Percentiles rank a stretch among this genome's conserved stretches.
These are phyloP conservation scores for Crucihimalaya himalaica DNA, from an alignment of 345 rosid species.

Conservation along the genomic window DNA sequence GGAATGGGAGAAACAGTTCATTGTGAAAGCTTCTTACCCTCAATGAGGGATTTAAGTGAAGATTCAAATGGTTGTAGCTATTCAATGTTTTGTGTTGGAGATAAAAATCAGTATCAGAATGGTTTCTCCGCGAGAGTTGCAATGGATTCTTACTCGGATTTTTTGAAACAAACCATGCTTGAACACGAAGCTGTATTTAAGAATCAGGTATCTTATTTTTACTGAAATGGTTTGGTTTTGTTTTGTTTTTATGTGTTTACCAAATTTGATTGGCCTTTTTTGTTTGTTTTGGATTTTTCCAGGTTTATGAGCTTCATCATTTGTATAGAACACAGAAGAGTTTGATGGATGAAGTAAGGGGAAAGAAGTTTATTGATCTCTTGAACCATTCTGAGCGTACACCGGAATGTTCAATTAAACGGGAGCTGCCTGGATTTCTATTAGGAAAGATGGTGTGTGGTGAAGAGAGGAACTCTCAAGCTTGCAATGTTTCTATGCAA, in stretches of 20 bases:
- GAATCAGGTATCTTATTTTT: conserved; percentile 47
- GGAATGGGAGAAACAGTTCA: conserved; percentile 85
- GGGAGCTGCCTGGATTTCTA: conserved; percentile 59
- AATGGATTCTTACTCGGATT: conserved; percentile 53
- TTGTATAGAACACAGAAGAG: conserved; percentile 63
- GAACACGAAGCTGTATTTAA: conserved; percentile 82
- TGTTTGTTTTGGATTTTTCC: not conserved
- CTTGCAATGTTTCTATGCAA: conserved; percentile 52
- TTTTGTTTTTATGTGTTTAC: not conserved
- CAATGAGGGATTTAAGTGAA: conserved; percentile 74
- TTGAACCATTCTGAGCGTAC: conserved; percentile 29
- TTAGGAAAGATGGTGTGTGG: conserved; percentile 51
- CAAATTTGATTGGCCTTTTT: not conserved
- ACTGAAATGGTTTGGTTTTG: not conserved
- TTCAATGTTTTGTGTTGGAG: conserved; percentile 58
- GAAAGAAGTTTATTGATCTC: conserved; percentile 35
- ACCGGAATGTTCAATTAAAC: conserved; percentile 48
- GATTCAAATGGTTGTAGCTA: conserved; percentile 69
- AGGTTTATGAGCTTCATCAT: conserved; percentile 63
- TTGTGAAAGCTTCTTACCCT: conserved; percentile 67
- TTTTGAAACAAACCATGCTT: conserved; percentile 73
- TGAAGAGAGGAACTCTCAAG: conserved; percentile 51
- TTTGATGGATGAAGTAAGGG: conserved; percentile 67
- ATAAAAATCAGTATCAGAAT: conserved; percentile 57
- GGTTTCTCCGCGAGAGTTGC: conserved; percentile 51